A percentile compares a stretch with the other conserved stretches of the same genome.
Evolutionary conservation across 139 green algal species (phyloP).

Genomic region (Pleodorina starrii): DNA sequence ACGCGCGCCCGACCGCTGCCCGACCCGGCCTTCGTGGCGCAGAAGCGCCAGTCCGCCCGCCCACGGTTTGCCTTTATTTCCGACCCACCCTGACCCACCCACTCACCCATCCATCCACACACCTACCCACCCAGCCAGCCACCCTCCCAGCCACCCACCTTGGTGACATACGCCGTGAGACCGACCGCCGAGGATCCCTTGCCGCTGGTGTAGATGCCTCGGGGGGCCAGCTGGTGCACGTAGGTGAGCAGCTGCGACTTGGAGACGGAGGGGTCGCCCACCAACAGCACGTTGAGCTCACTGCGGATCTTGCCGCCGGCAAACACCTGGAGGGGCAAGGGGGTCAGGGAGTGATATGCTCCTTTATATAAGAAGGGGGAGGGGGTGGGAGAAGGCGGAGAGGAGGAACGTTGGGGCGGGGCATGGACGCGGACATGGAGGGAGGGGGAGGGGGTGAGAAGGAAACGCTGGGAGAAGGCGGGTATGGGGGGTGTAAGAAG

Average conservation of each 20-base stretch:
- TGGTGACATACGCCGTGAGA: slow-evolving; percentile 97
- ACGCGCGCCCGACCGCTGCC: too few relatives aligned
- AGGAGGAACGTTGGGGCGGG: not conserved
- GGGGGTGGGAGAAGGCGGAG: not conserved
- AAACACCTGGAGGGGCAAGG: slow-evolving; percentile 56
- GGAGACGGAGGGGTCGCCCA: slow-evolving; percentile 94
- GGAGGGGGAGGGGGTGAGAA: too few relatives aligned
- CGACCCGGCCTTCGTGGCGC: too few relatives aligned
- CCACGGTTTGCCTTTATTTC: too few relatives aligned
- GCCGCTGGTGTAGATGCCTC: slow-evolving; percentile 97
- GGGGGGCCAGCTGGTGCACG: slow-evolving; percentile 95
- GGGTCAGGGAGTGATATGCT: too few relatives aligned
- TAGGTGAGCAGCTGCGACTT: slow-evolving; percentile 98
- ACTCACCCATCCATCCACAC: too few relatives aligned
- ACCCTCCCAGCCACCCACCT: too few relatives aligned
- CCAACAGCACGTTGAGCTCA: slow-evolving; percentile 98
- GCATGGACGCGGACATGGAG: too few relatives aligned
- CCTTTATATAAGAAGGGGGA: not conserved
- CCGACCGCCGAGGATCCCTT: slow-evolving; percentile 94
- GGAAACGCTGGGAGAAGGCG: not conserved
- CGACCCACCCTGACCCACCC: too few relatives aligned
- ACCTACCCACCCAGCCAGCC: too few relatives aligned
- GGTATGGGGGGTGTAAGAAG: not conserved
- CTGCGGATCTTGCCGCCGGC: slow-evolving; percentile 68
- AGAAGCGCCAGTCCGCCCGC: too few relatives aligned